Percentiles rank a stretch among this genome's conserved stretches.
Evolutionary conservation across 1,284 basidiomycete species (phyloP).

Genomic region (Megacollybia platyphylla): DNA sequence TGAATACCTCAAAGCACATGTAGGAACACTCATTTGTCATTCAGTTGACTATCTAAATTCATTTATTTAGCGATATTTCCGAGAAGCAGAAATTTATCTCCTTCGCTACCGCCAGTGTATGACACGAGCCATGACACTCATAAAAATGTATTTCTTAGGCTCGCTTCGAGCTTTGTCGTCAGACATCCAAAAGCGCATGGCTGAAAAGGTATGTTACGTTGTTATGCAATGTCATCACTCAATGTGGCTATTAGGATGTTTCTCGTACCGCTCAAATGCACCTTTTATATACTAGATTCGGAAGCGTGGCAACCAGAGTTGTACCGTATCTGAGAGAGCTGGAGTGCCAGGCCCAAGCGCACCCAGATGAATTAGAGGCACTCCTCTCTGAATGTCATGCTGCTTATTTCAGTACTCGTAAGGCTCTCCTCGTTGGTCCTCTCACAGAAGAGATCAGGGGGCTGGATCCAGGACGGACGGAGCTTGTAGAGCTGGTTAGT

Average conservation of each 20-base stretch:
- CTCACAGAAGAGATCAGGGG: constrained; percentile 73
- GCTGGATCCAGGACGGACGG: constrained; percentile 64
- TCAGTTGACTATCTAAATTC: not conserved
- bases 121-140: constrained; percentile 90
- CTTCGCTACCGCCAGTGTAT: constrained; percentile 92
- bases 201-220: constrained; percentile 46
- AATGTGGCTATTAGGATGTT: constrained; percentile 39
- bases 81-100: constrained; percentile 83
- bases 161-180: constrained; percentile 62
- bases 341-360: constrained; percentile 58
- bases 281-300: constrained; percentile 82
- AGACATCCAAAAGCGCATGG: constrained; percentile 62
- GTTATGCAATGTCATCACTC: not conserved
- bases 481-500: constrained; percentile 76
- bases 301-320: constrained; percentile 55
- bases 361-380: constrained; percentile 68
- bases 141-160: constrained; percentile 88
- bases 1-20: constrained; percentile 76
- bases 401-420: constrained; percentile 69
- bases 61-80: constrained; percentile 63
- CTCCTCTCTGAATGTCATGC: constrained; percentile 76
- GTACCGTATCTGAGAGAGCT: constrained; percentile 74
- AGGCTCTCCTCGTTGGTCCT: constrained; percentile 53
- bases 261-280: constrained; percentile 76
- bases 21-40: constrained; percentile 24